Conservation (phyloP, 306 rosid species). For the Vachellia pachyceras region DNA sequence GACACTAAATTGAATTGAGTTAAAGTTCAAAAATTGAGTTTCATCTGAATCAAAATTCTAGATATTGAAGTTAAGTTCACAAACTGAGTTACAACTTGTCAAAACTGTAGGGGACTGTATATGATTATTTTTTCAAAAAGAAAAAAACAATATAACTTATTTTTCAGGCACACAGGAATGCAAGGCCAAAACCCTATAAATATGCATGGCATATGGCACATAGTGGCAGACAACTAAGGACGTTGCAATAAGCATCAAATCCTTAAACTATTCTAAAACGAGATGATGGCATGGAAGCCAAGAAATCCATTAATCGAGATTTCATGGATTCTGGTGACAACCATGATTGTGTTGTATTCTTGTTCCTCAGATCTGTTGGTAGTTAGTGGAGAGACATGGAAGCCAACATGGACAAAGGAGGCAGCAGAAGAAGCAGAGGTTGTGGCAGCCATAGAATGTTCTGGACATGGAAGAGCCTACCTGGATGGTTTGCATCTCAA, state of each 20-base stretch:
- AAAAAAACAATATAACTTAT: too few relatives aligned
- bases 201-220: not conserved
- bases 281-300: not conserved
- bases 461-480: slow-evolving; percentile 67
- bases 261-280: too few relatives aligned
- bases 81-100: too few relatives aligned
- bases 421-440: slow-evolving; percentile 57
- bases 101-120: too few relatives aligned
- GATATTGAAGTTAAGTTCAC: too few relatives aligned
- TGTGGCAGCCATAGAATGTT: slow-evolving; percentile 52
- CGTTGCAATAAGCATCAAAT: not conserved
- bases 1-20: too few relatives aligned
- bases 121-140: too few relatives aligned
- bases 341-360: not conserved
- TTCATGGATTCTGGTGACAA: not conserved
- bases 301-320: not conserved
- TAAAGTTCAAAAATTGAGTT: too few relatives aligned
- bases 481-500: slow-evolving; percentile 54
- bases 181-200: not conserved
- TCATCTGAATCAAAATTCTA: too few relatives aligned
- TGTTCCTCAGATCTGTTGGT: not conserved
- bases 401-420: slow-evolving; percentile 46
- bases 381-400: slow-evolving; percentile 30
- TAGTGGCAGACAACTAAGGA: too few relatives aligned
- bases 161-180: not conserved